Percentiles rank a stretch among this genome's conserved stretches.
These are phyloP conservation scores for Tetrahymena elliotti DNA, from an alignment of 73 alveolate genomes.

Conservation along the genomic window DNA sequence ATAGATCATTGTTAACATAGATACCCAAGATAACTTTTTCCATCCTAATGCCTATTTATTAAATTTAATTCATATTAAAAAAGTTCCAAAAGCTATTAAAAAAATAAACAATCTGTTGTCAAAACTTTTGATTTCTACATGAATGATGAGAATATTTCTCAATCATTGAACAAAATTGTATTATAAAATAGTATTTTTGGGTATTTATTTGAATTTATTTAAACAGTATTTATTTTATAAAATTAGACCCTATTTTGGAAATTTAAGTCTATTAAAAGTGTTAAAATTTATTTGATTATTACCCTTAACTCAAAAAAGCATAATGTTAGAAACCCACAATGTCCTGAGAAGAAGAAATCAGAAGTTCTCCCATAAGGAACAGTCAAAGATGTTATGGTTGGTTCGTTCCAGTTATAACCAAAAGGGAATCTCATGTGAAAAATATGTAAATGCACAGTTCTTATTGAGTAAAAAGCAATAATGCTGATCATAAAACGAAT, in stretches of 20 bases:
- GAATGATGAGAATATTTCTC: no score
- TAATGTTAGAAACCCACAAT: constrained; percentile 75
- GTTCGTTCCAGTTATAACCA: constrained; percentile 72
- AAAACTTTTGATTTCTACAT: no score
- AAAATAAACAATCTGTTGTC: no score
- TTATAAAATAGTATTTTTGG: no score
- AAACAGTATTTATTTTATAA: no score
- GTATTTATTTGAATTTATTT: no score
- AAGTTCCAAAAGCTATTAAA: no score
- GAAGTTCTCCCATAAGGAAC: constrained; percentile 73
- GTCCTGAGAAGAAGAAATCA: constrained; percentile 91
- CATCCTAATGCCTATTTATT: neutral
- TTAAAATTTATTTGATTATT: neutral
- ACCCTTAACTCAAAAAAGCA: constrained; percentile 50
- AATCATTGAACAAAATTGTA: no score
- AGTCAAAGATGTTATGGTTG: constrained; percentile 75
- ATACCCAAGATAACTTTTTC: constrained; percentile 5
- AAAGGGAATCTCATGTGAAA: constrained; percentile 57
- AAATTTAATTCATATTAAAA: neutral
- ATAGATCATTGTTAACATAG: constrained; percentile 31
- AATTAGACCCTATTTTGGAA: neutral
- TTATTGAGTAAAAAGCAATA: neutral
- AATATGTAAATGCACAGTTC: neutral
- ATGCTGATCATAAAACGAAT: neutral
- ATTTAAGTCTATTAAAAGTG: neutral